Evolutionary conservation across 306 rosid species (phyloP).

Genomic region (Begonia peltatifolia): DNA sequence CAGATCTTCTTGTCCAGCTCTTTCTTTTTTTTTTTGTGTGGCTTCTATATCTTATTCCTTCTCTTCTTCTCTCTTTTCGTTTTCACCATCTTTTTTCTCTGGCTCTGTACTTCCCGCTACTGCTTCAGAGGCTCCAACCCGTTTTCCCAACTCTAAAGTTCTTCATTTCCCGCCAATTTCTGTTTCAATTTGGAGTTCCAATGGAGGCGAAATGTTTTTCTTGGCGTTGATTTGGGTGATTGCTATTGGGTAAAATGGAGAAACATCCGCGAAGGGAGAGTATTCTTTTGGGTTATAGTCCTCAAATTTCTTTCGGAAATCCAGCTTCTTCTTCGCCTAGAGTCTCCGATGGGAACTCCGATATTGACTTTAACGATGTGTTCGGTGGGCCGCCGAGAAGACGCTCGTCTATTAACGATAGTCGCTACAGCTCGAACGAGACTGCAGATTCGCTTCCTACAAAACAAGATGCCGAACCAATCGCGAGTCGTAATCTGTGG

Average conservation of each 20-base stretch:
- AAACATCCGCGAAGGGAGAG: constrained; percentile 35
- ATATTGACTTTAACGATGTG: constrained; percentile 69
- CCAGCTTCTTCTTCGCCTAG: constrained; percentile 19
- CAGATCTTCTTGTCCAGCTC: neutral
- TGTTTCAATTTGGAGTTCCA: neutral
- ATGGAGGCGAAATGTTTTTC: too few species aligned
- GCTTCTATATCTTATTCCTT: constrained; percentile 14
- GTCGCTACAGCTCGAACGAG: constrained; percentile 16
- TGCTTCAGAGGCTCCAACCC: neutral
- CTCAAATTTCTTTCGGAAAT: constrained; percentile 19
- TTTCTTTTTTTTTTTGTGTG: constrained; percentile 26
- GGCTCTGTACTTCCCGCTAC: neutral
- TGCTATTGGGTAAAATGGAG: constrained; percentile 29
- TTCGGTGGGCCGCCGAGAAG: constrained; percentile 88
- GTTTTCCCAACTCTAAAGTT: neutral
- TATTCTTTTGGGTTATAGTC: constrained; percentile 32
- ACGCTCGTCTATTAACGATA: constrained; percentile 36
- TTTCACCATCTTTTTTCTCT: neutral
- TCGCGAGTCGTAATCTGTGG: constrained; percentile 15
- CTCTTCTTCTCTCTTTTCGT: constrained; percentile 9
- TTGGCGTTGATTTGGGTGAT: neutral
- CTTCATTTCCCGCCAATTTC: neutral
- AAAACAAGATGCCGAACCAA: constrained; percentile 12
- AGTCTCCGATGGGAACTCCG: constrained; percentile 26
- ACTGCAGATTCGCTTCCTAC: constrained; percentile 8